Base-by-base conservation (phyloP, 768 basidiomycete genomes). In the Boletus reticuloceps region DNA sequence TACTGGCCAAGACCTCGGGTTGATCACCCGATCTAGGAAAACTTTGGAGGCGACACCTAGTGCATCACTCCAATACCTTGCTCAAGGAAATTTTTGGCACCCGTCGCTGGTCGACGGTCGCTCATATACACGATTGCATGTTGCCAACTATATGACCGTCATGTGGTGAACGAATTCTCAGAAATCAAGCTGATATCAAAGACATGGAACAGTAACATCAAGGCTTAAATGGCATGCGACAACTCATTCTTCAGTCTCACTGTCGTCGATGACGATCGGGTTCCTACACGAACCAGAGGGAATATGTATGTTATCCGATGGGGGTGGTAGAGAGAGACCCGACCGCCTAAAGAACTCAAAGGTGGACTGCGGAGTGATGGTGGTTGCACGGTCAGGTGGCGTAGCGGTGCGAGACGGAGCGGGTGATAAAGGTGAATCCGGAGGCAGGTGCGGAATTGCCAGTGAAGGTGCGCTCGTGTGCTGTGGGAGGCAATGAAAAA, bases 1-100 rank as follows among this genome's bases (percentile, higher is more conserved):
- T 22, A 25, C 22, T 97, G 41, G 90, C 89, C 20, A 88, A 87
- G 51, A 22, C 22, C n/a, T n/a, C n/a, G n/a, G n/a, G n/a, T n/a
- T n/a, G n/a, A n/a, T n/a, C n/a, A n/a, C n/a, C 13, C 27, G 16
- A 34, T 31, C 19, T 32, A 64, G 54, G 63, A 58, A 53, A 59
- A 65, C 17, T 58, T 64, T 42, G 65, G 45, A 61, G 37, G 22
- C 25, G 12, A 17, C 37, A 9, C 6, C 2, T 36, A 14, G 14
- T 12, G 34, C 34, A 12, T 13, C 10, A 36, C 12, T 12, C 6
- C 12, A 11, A 12, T 13, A 36, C 34, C 34, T 4, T 36, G 34
- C 14, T 11, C 14, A 36, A 25, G 4, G 25, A 25, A 25, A 25
- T 5, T 25, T 25, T 25, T 25, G 25, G 25, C 25, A 25, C 22